A percentile compares a stretch with the other conserved stretches of the same genome.
phyloP scores from a whole-genome alignment of 2,329 filamentous ascomycete genomes.

The Arachnomyces sp. region DNA sequence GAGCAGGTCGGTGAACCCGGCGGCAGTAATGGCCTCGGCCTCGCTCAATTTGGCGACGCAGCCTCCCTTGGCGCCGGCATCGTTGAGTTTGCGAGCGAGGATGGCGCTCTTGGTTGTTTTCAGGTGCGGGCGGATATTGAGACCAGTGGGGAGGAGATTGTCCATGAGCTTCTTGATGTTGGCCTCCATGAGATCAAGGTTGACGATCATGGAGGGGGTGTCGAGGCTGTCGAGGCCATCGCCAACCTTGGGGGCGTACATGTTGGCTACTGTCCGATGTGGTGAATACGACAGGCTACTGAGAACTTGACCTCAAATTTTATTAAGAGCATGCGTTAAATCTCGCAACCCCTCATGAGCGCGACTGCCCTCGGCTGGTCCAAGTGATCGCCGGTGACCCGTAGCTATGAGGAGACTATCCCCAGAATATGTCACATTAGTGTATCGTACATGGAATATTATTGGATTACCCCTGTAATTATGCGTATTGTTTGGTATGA shows the following conservation, averaged over 20 bases:
- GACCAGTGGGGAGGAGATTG: conserved; percentile 39
- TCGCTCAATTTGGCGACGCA: conserved; percentile 48
- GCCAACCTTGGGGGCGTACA: conserved; percentile 38
- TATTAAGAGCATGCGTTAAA: no score
- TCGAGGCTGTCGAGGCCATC: conserved; percentile 40
- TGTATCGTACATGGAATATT: not conserved
- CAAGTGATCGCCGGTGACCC: no score
- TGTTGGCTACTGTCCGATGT: conserved; percentile 6
- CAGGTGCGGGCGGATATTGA: conserved; percentile 44
- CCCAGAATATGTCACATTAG: no score
- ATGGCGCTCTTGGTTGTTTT: conserved; percentile 47
- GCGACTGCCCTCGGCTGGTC: no score
- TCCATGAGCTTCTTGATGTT: conserved; percentile 44
- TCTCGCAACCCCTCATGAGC: no score
- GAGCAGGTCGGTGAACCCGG: conserved; percentile 43
- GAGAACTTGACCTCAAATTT: no score
- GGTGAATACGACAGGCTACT: no score
- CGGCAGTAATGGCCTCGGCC: conserved; percentile 36
- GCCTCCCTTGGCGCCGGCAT: conserved; percentile 43
- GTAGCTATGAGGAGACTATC: no score
- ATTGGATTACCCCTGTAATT: not conserved
- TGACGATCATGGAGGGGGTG: conserved; percentile 51
- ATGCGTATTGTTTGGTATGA: not conserved
- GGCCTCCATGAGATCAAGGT: conserved; percentile 45
- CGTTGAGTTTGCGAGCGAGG: conserved; percentile 38